These are phyloP conservation scores for Paraphoma chrysanthemicola DNA, from an alignment of 2,329 filamentous ascomycete species.

Conservation along the genomic window DNA sequence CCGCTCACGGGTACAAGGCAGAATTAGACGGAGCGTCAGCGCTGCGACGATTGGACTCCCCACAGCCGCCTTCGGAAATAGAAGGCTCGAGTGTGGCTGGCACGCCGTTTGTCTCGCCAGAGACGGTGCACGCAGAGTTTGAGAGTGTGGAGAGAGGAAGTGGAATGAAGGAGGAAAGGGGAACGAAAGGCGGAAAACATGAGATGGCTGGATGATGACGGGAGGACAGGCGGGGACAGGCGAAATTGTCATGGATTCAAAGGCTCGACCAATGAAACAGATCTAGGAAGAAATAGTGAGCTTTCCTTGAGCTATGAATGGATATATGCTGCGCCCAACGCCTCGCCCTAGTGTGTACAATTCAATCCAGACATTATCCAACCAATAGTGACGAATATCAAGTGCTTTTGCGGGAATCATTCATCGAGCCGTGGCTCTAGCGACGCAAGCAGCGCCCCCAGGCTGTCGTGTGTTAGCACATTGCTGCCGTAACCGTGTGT, in stretches of 20 bases:
- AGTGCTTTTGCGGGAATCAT: not conserved
- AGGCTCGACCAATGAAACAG: not conserved
- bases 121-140: not conserved
- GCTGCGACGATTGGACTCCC: not conserved
- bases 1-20: not conserved
- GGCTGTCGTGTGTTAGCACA: slow-evolving; percentile 33
- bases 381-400: not conserved
- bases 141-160: not conserved
- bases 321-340: slow-evolving; percentile 12
- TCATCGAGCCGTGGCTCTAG: slow-evolving; percentile 7
- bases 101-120: not conserved
- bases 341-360: slow-evolving; percentile 13
- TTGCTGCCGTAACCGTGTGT: not conserved
- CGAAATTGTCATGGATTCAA: not conserved
- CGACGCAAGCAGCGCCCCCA: slow-evolving; percentile 48
- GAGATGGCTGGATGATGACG: not conserved
- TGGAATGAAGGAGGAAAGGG: not conserved
- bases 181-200: not conserved
- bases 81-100: not conserved
- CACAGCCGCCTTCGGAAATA: not conserved
- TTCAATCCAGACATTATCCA: not conserved
- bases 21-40: not conserved
- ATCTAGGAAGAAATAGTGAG: not conserved
- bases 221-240: not conserved
- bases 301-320: not conserved